Base-by-base conservation (phyloP, 2,329 filamentous ascomycete genomes). In the Hymenoscyphus albidus region DNA sequence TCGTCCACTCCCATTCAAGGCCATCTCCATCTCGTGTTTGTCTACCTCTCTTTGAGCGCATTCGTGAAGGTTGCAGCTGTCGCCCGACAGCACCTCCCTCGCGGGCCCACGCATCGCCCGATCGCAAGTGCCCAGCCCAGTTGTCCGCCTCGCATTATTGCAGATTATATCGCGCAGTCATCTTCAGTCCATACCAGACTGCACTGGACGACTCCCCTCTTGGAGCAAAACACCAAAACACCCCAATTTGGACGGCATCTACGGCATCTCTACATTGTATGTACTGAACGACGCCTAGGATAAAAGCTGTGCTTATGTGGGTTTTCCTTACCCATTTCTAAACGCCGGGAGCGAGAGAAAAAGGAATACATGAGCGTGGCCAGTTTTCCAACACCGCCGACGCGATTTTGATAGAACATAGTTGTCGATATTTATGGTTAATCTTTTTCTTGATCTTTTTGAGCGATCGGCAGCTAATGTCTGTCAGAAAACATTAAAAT, bases 161-260 rank as follows among this genome's bases (percentile, higher is more conserved):
- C 64, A 64, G 60, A 65, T 68, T 70, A 70, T 67, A 69, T 66
- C 54, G 60, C 65, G 56, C 63, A 42, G 62, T 68, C 66, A 68
- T 66, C 70, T 69, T 69, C 64, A 64, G 60, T 55, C 31, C 63
- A 57, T 55, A 44, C 65, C 65, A 67, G 64, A 64, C 67, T 64
- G 65, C 48, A 22, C 18, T 64, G 65, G 55, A 22, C 18, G 35
- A 59, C 60, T 44, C 54, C 54, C 44, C 62, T 38, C 48, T 66
- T 61, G 44, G 62, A 18, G 60, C 6, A 42, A 13, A 42, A n/a
- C 27, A n/a, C 38, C 40, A 38, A 32, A n/a, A 40, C 9, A 31
- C 31, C 40, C 13, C 22, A 59, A 12, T 27, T 12, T 31, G 9
- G 39, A 9, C 10, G 27, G 6, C n/a, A 59, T 31, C n/a, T 44